Evolutionary conservation across 345 rosid species (phyloP).

Genomic region (Jatropha curcas): DNA sequence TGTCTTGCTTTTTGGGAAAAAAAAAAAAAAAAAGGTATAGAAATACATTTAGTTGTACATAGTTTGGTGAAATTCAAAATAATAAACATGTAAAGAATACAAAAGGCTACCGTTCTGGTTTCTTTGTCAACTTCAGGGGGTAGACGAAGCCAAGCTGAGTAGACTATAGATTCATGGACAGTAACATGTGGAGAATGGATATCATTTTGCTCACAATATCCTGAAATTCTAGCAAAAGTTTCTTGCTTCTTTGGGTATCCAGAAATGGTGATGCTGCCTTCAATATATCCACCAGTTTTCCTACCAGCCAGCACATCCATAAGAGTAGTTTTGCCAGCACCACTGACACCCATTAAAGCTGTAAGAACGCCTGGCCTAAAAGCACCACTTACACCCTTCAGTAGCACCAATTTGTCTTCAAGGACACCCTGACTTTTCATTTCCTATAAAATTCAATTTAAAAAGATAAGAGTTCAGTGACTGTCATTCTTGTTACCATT

Average conservation of each 20-base stretch:
- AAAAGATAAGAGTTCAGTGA: background rate
- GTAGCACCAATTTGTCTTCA: constrained; percentile 57
- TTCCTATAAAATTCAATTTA: constrained; percentile 32
- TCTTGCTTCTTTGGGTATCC: constrained; percentile 76
- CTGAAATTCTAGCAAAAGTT: constrained; percentile 74
- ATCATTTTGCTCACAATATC: constrained; percentile 73
- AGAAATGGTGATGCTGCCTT: constrained; percentile 61
- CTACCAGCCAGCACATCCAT: constrained; percentile 88
- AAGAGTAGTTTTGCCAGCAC: constrained; percentile 79
- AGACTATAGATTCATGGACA: constrained; percentile 64
- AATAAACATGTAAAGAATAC: background rate
- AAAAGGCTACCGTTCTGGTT: constrained; percentile 47
- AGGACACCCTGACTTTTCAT: constrained; percentile 54
- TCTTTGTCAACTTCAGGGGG: constrained; percentile 42
- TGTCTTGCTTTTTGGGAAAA: no score
- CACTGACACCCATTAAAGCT: constrained; percentile 72
- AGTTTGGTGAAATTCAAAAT: background rate
- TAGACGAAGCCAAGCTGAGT: constrained; percentile 72
- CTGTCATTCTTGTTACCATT: background rate
- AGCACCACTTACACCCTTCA: constrained; percentile 73
- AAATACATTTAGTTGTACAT: background rate
- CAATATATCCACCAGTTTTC: constrained; percentile 74
- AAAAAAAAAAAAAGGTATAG: no score
- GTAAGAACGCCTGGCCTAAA: constrained; percentile 84
- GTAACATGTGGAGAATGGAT: constrained; percentile 77